phyloP scores from a whole-genome alignment of 2,329 filamentous ascomycete species.

The Aspergillus sp. region DNA sequence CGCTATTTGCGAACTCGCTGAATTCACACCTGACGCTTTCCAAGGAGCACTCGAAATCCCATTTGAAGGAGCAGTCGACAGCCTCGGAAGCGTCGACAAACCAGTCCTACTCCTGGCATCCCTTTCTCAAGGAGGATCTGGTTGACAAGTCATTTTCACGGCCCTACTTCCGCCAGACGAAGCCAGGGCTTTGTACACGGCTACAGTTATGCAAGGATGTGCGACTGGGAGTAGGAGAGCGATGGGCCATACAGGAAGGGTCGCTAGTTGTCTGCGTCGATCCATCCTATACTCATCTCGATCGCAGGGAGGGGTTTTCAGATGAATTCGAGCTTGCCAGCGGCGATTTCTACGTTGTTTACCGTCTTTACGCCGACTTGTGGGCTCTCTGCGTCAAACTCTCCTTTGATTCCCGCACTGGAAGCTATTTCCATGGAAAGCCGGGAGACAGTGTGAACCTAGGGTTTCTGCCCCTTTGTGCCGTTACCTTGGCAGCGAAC shows the following conservation, averaged over 20 bases:
- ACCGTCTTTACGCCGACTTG: constrained; percentile 23
- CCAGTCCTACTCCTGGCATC: neutral
- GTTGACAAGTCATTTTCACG: constrained; percentile 1
- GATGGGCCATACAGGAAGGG: constrained; percentile 21
- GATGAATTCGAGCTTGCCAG: constrained; percentile 21
- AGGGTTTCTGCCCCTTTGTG: constrained; percentile 24
- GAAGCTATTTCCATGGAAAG: neutral
- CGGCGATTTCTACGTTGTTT: constrained; percentile 23
- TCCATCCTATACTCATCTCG: constrained; percentile 13
- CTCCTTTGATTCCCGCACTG: constrained; percentile 8
- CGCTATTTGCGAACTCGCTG: constrained; percentile 7
- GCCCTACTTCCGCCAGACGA: constrained; percentile 9
- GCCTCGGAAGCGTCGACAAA: too few relatives aligned
- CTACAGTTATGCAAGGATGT: constrained; percentile 18
- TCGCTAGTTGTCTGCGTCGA: constrained; percentile 21
- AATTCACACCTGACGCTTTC: neutral
- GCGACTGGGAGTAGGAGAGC: constrained; percentile 12
- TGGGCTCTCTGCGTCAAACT: constrained; percentile 25
- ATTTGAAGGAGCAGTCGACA: neutral
- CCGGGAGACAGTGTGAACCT: constrained; percentile 8
- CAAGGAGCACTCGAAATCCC: neutral
- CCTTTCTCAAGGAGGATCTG: constrained; percentile 1
- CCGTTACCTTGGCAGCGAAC: constrained; percentile 23
- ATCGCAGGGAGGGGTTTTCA: constrained; percentile 5
- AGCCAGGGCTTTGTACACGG: constrained; percentile 11